phyloP scores from a whole-genome alignment of 192 early-diverging fungal species.

The Umbelopsis ramanniana region DNA sequence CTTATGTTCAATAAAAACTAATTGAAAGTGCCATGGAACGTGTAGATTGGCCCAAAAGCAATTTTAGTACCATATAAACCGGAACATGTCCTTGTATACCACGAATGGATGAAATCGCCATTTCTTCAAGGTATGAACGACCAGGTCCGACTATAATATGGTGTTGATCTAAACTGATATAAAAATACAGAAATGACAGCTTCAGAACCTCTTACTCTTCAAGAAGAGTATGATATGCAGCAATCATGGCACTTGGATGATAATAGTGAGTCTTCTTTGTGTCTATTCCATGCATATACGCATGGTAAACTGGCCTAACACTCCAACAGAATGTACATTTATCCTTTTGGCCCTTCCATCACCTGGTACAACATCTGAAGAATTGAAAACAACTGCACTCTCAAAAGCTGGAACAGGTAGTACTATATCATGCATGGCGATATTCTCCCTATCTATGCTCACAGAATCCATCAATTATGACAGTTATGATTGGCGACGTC shows the following conservation, averaged over 20 bases:
- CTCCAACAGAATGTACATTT: constrained; percentile 68
- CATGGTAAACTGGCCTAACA: neutral
- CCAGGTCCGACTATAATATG: neutral
- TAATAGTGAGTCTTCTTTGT: constrained; percentile 56
- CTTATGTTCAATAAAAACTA: neutral
- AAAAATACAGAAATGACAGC: constrained; percentile 84
- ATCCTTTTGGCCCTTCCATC: constrained; percentile 56
- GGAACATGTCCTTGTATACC: constrained; percentile 88
- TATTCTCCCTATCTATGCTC: constrained; percentile 15
- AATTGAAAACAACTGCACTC: neutral
- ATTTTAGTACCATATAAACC: constrained; percentile 85
- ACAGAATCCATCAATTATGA: constrained; percentile 24
- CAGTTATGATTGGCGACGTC: constrained; percentile 92
- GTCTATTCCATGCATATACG: neutral
- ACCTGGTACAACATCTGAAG: neutral
- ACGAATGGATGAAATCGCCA: constrained; percentile 95
- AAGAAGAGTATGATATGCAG: constrained; percentile 97
- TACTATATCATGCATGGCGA: neutral
- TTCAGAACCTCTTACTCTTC: constrained; percentile 89
- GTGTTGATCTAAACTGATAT: neutral
- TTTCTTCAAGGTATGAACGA: constrained; percentile 70
- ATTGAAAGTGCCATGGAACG: neutral
- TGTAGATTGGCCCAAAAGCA: constrained; percentile 62
- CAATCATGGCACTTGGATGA: constrained; percentile 84
- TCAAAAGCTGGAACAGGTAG: neutral